phyloP scores from a whole-genome alignment of 1,284 basidiomycete genomes.

The Boletus mariae region DNA sequence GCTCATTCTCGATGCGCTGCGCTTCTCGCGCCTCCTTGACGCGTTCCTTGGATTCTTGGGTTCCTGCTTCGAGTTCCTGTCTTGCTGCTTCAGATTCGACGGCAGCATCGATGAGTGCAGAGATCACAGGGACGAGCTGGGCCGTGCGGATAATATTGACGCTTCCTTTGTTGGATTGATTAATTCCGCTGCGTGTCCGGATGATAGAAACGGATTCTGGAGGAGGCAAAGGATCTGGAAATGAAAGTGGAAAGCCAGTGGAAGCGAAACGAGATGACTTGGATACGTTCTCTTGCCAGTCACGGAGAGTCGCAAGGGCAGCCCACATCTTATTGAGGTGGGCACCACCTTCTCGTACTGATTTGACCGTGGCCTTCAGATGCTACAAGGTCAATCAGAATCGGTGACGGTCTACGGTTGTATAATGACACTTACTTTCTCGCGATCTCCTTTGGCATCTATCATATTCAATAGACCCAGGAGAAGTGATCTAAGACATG shows the following conservation, averaged over 20 bases:
- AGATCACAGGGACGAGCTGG: conserved; percentile 64
- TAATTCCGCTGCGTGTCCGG: conserved; percentile 30
- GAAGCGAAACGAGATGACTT: conserved; percentile 21
- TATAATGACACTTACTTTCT: conserved; percentile 34
- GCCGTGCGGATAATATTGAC: conserved; percentile 45
- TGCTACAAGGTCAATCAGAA: conserved; percentile 29
- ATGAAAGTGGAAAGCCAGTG: conserved; percentile 29
- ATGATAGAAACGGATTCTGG: conserved; percentile 32
- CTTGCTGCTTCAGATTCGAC: conserved; percentile 47
- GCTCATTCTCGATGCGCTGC: conserved; percentile 42
- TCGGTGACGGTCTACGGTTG: conserved; percentile 1
- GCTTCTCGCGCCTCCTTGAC: conserved; percentile 48
- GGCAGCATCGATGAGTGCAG: conserved; percentile 51
- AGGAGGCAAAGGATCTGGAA: conserved; percentile 56
- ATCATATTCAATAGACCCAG: conserved; percentile 56
- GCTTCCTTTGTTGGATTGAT: conserved; percentile 39
- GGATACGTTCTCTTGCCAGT: conserved; percentile 24
- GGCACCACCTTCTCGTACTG: conserved; percentile 47
- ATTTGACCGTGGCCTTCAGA: conserved; percentile 46
- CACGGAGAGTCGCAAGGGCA: conserved; percentile 47
- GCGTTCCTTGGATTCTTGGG: conserved; percentile 51
- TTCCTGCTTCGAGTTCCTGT: conserved; percentile 54
- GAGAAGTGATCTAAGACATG: conserved; percentile 57
- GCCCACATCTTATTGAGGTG: conserved; percentile 62
- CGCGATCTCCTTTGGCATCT: conserved; percentile 40